phyloP scores from a whole-genome alignment of 2,329 filamentous ascomycete genomes.

The Simplicillium aogashimaense region DNA sequence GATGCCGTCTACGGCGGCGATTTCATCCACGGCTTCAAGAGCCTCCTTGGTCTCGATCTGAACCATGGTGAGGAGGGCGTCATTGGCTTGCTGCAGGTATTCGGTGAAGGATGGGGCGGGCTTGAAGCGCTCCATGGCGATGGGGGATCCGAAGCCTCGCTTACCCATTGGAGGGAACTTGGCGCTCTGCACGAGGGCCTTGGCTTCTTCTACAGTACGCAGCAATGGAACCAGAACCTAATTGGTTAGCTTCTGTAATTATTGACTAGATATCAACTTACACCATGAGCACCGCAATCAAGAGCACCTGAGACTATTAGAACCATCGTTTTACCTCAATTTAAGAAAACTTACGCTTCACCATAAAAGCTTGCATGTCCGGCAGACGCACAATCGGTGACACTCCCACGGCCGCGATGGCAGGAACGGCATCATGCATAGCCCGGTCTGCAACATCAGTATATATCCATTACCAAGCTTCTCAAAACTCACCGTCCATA shows the following conservation, averaged over 20 bases:
- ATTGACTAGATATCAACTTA: slow-evolving; percentile 19
- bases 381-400: slow-evolving; percentile 40
- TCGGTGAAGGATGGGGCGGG: slow-evolving; percentile 33
- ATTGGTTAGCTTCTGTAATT: background rate
- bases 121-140: slow-evolving; percentile 30
- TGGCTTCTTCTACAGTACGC: slow-evolving; percentile 32
- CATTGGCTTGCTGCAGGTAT: slow-evolving; percentile 40
- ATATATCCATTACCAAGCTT: background rate
- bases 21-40: slow-evolving; percentile 48
- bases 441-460: slow-evolving; percentile 24
- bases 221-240: slow-evolving; percentile 36
- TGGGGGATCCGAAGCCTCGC: slow-evolving; percentile 39
- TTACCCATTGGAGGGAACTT: slow-evolving; percentile 40
- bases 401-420: slow-evolving; percentile 35
- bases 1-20: slow-evolving; percentile 48
- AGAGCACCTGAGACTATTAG: slow-evolving; percentile 27
- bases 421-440: slow-evolving; percentile 45
- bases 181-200: slow-evolving; percentile 32
- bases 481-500: slow-evolving; percentile 28
- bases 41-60: slow-evolving; percentile 60
- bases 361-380: slow-evolving; percentile 35
- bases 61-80: slow-evolving; percentile 50
- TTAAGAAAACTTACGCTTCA: slow-evolving; percentile 25
- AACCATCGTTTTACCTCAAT: slow-evolving; percentile 5
- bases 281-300: slow-evolving; percentile 38